These are phyloP conservation scores for Fusarium tanahbumbuense DNA, from an alignment of 2,329 filamentous ascomycete species.

Conservation along the genomic window DNA sequence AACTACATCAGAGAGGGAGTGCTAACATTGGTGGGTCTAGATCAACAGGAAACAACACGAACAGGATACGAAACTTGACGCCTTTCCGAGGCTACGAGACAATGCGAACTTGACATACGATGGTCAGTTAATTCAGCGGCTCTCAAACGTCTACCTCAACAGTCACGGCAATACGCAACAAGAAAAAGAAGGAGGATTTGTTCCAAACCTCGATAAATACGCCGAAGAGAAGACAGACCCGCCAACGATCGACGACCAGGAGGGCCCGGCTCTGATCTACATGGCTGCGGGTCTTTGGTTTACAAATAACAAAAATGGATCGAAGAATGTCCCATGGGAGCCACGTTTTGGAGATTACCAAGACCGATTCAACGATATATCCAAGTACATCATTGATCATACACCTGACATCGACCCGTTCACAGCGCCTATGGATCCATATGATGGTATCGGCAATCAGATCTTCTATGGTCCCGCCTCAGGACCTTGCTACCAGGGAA, in stretches of 20 bases:
- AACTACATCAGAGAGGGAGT: accelerated
- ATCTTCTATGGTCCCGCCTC: constrained; percentile 45
- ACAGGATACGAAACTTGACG: not conserved
- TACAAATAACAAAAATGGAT: constrained; percentile 2
- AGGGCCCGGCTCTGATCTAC: constrained; percentile 35
- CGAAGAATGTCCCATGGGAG: not conserved
- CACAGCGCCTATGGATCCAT: constrained; percentile 31
- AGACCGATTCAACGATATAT: constrained; percentile 20
- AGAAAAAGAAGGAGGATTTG: not conserved
- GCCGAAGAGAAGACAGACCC: constrained; percentile 14
- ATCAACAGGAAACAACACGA: not conserved
- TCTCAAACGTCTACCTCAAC: not conserved
- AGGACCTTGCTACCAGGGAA: constrained; percentile 36
- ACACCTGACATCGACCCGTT: not conserved
- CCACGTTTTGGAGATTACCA: not conserved
- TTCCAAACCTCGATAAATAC: constrained; percentile 28
- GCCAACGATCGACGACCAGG: constrained; percentile 19
- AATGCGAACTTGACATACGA: not conserved
- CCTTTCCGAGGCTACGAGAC: not conserved
- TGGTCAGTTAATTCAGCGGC: not conserved
- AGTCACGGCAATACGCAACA: not conserved
- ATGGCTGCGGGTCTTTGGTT: constrained; percentile 42
- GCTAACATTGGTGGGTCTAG: not conserved
- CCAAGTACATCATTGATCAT: constrained; percentile 15
- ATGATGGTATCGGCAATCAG: constrained; percentile 45